These are phyloP conservation scores for Eucalyptus decipiens DNA, from an alignment of 345 rosid genomes.

Conservation along the genomic window DNA sequence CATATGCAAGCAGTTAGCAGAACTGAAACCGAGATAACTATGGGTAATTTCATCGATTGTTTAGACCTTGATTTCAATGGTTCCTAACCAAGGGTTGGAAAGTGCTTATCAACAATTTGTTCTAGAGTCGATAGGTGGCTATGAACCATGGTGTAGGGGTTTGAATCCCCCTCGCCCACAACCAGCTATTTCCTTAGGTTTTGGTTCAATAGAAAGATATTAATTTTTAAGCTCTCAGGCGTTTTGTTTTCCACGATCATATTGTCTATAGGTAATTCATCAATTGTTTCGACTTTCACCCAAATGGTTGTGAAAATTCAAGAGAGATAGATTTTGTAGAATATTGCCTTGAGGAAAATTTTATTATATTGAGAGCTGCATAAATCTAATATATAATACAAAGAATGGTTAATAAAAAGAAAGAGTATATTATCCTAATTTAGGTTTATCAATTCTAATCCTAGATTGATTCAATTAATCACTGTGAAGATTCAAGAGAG, in stretches of 20 bases:
- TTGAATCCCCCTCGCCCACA: too few relatives aligned
- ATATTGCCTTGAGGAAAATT: too few relatives aligned
- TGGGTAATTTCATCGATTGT: not conserved
- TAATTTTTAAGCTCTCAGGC: not conserved
- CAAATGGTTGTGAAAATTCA: not conserved
- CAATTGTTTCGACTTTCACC: not conserved
- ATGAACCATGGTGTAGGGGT: too few relatives aligned
- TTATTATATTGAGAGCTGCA: too few relatives aligned
- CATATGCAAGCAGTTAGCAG: not conserved
- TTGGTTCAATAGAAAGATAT: not conserved
- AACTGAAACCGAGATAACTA: not conserved
- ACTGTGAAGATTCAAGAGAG: too few relatives aligned
- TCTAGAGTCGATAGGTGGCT: not conserved
- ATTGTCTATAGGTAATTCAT: not conserved
- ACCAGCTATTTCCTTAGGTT: not conserved
- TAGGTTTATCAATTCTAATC: too few relatives aligned
- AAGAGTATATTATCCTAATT: too few relatives aligned
- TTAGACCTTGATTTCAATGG: not conserved
- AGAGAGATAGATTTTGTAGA: too few relatives aligned
- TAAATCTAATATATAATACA: too few relatives aligned
- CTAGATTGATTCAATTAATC: too few relatives aligned
- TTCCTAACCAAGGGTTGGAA: not conserved
- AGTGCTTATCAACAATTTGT: not conserved
- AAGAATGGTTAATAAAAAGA: too few relatives aligned
- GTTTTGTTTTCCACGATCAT: not conserved